These are phyloP conservation scores for Salix purpurea DNA, from an alignment of 345 rosid genomes.

Conservation along the genomic window DNA sequence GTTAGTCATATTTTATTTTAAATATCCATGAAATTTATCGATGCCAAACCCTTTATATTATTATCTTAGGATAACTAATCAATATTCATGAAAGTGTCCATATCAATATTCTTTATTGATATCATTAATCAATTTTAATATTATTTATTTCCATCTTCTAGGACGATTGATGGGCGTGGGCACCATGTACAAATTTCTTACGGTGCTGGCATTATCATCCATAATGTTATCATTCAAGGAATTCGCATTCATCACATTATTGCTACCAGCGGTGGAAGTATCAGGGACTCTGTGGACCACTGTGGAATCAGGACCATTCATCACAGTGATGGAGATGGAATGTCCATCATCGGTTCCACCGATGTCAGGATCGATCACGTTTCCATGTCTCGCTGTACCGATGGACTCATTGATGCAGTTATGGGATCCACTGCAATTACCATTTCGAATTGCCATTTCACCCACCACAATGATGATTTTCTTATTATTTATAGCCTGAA, in stretches of 20 bases:
- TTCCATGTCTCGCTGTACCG: constrained; percentile 29
- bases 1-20: too few species aligned
- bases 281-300: constrained; percentile 10
- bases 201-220: constrained; percentile 17
- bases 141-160: background rate
- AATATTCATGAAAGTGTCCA: too few species aligned
- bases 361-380: constrained; percentile 32
- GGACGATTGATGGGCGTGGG: constrained; percentile 31
- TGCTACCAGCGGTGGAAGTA: too few species aligned
- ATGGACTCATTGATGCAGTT: constrained; percentile 28
- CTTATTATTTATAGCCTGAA: too few species aligned
- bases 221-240: constrained; percentile 22
- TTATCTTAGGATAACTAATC: too few species aligned
- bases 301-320: constrained; percentile 14
- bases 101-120: too few species aligned
- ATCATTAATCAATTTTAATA: too few species aligned
- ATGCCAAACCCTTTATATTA: too few species aligned
- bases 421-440: constrained; percentile 29
- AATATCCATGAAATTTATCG: too few species aligned
- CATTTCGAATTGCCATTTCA: constrained; percentile 29
- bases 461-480: constrained; percentile 28
- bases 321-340: constrained; percentile 28
- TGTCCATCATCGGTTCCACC: constrained; percentile 22
- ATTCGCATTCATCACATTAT: constrained; percentile 8
- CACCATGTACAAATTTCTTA: constrained; percentile 16